Evolutionary conservation across 31 red algal genomes (phyloP), one percentile per base, ranked within the genome.

Genomic region (Porphyra umbilicalis): DNA sequence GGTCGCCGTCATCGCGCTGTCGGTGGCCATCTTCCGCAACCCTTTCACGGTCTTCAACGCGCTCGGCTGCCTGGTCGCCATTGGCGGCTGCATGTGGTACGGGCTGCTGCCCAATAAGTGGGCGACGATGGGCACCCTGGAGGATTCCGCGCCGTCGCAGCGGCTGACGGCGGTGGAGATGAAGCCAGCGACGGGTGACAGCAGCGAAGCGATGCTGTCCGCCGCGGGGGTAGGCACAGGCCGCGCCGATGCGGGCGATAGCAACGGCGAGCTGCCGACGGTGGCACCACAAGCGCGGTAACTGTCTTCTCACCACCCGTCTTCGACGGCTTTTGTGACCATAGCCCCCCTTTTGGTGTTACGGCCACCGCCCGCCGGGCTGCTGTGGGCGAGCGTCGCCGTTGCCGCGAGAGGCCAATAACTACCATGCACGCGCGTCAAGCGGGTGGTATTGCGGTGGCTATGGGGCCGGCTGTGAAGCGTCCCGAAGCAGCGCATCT

Each of bases 1-100:
- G 0, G 89, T 94, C 29, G 85, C 89, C 76, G 90, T 98, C 14
- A 98, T 98, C 33, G 89, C 84, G 34, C 39, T 92, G 38, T 89
- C 85, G 32, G 87, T 98, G 75, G 13, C 94, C 9, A 90, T 98
- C 36, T 98, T 98, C 74, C 79, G 94, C 83, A 94, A 98, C 84
- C 86, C 87, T 15, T 83, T 94, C 39, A 93, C 95, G 16, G 40
- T 33, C 40, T 76, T 91, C 71, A 93, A 93, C 81, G 85, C 88
- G 76, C 34, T 97, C 39, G 95, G 95, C 25, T 97, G 91, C 29
- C 34, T 92, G 39, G 87, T 93, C 79, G 91, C 95, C 13, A 91
- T 97, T 34, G 33, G 75, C 33, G 95, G 95, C 2, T 93, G 91
- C 79, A 85, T 91, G 77, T 93, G 91, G 90, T 93, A 97, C 80